Base-by-base conservation (phyloP, 306 rosid species). In the Vigna reflexopilosa region DNA sequence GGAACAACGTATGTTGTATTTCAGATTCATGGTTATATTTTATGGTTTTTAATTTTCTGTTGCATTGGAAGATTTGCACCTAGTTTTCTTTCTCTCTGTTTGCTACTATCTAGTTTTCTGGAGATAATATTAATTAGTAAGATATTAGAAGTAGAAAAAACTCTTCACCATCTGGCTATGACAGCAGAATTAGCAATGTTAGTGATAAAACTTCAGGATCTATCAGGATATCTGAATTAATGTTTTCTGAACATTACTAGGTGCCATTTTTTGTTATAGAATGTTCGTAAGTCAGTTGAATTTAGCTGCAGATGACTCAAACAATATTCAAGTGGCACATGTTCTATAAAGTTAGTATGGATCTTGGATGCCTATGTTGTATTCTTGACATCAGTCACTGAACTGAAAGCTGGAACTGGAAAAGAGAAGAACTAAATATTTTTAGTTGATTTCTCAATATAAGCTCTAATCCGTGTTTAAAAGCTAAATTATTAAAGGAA, bases 1-100 rank as follows among this genome's bases (percentile, higher is more conserved):
- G 99, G 99, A 82, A 96, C 99, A 77, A 96, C 97, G 99, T 96
- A 90, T 20, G 96, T 78, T n/a, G 70, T 67, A 67, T 75, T 65
- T 77, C 73, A n/a, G 70, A 80, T 87, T 83, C 65, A 34, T 24
- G 4, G 71, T 74, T 81, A 44, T 26, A 75, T 56, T 72, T 10
- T 15, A 19, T 73, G 42, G 67, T 38, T 65, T 67, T 40, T 73
- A 19, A 51, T 76, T 80, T 44, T 36, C 57, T 44, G 1, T 49
- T 59, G 40, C 38, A 77, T 44, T 38, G 57, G 79, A 26, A 73
- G 69, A 36, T 54, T 54, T 54, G 67, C 22, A 20, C 13, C 15
- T 13, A 19, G 59, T 72, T 62, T 8, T 30, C 32, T 7, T 11
- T 5, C 28, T 26, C 28, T 26, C 28, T 26, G 28, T 26, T 54